These are phyloP conservation scores for Neurospora intermedia DNA, from an alignment of 495 filamentous ascomycete genomes.

Conservation along the genomic window DNA sequence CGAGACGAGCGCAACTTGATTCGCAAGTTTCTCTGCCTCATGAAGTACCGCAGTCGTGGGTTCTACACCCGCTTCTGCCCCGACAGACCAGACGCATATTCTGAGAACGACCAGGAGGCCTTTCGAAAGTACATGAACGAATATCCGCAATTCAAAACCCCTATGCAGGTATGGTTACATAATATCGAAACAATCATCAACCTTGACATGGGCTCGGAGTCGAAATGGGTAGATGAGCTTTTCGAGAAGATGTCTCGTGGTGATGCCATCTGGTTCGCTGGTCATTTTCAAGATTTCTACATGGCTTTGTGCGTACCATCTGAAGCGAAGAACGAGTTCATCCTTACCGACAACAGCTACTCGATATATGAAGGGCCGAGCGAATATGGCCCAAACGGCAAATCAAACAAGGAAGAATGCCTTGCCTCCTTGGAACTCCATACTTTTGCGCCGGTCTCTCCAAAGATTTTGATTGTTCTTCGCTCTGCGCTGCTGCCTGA, in stretches of 20 bases:
- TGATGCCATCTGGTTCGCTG: conserved; percentile 35
- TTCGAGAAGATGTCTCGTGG: conserved; percentile 24
- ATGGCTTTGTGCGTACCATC: conserved; percentile 36
- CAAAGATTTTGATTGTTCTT: conserved; percentile 39
- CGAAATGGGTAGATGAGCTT: conserved; percentile 26
- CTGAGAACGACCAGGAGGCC: conserved; percentile 24
- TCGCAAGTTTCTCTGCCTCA: conserved; percentile 45
- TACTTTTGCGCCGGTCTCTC: conserved; percentile 38
- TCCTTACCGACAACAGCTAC: conserved; percentile 39
- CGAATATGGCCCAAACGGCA: conserved; percentile 4
- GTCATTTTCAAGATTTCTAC: conserved; percentile 27
- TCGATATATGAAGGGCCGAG: conserved; percentile 37
- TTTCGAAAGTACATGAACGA: conserved; percentile 35
- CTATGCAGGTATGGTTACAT: conserved; percentile 43
- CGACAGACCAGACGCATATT: conserved; percentile 26
- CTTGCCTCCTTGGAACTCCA: conserved; percentile 23
- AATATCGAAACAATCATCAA: conserved; percentile 39
- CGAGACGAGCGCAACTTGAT: conserved; percentile 30
- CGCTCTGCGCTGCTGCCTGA: conserved; percentile 20
- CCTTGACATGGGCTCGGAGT: conserved; percentile 29
- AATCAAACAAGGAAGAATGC: conserved; percentile 4
- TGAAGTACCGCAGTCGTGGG: conserved; percentile 33
- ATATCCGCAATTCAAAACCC: conserved; percentile 28
- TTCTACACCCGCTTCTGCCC: conserved; percentile 28
- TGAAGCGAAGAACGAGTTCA: conserved; percentile 31